phyloP scores from a whole-genome alignment of 2,329 filamentous ascomycete genomes.

The Neonectria ditissima region DNA sequence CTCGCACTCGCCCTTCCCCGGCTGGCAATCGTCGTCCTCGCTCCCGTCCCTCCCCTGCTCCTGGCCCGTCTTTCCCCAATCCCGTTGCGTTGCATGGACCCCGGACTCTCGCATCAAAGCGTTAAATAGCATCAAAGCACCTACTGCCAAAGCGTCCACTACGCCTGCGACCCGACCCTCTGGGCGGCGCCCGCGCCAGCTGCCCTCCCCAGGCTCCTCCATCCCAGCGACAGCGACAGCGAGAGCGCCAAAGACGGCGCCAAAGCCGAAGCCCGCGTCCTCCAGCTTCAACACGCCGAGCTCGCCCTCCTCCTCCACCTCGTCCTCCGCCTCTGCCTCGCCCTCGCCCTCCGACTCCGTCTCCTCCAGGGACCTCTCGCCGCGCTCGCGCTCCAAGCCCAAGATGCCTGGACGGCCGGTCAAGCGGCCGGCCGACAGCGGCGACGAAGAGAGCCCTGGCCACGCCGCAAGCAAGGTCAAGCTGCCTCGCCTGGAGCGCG shows the following conservation, averaged over 20 bases:
- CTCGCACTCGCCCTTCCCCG: not conserved
- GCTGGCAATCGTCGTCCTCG: not conserved
- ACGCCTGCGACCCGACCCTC: constrained; percentile 34
- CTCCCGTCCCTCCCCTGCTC: constrained; percentile 1
- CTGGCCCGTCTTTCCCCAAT: constrained; percentile 31
- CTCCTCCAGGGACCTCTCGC: constrained; percentile 35
- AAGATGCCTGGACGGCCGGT: constrained; percentile 41
- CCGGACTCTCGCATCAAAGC: constrained; percentile 30
- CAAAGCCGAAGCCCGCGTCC: constrained; percentile 26
- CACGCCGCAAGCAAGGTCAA: constrained; percentile 56
- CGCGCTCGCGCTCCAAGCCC: constrained; percentile 35
- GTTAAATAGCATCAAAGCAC: not conserved
- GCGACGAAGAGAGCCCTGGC: constrained; percentile 49
- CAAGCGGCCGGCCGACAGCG: constrained; percentile 40
- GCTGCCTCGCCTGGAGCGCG: constrained; percentile 61
- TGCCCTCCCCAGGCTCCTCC: constrained; percentile 13
- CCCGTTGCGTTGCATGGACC: constrained; percentile 34
- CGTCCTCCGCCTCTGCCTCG: constrained; percentile 15
- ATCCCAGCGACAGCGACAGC: constrained; percentile 30
- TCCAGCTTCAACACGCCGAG: constrained; percentile 11
- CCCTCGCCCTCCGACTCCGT: constrained; percentile 21
- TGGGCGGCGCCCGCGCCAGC: constrained; percentile 43
- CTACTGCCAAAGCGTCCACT: constrained; percentile 14
- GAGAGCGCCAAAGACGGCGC: constrained; percentile 31
- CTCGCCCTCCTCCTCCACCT: constrained; percentile 21